Evolutionary conservation across 1,139 yeast species (phyloP).

Genomic region (Candida frijolesensis): DNA sequence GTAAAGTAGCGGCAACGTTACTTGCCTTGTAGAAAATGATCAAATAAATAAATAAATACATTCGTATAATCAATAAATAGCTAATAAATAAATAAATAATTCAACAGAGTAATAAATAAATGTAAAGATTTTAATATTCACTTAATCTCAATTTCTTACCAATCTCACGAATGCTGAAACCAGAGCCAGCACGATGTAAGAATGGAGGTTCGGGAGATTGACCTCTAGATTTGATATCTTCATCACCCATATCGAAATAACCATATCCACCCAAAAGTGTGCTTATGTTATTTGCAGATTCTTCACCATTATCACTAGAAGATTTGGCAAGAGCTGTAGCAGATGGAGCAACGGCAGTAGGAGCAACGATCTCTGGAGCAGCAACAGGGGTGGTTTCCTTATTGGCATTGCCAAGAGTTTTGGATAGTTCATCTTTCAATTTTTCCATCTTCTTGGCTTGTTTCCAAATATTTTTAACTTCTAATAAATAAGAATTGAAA

Average conservation of each 20-base stretch:
- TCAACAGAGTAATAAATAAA: conserved; percentile 10
- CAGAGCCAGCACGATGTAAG: conserved; percentile 43
- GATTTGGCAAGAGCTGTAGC: neutral
- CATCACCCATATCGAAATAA: conserved; percentile 74
- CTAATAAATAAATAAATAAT: conserved; percentile 9
- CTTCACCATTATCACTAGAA: neutral
- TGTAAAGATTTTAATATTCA: conserved; percentile 50
- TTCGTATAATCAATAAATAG: conserved; percentile 10
- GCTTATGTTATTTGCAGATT: conserved; percentile 23
- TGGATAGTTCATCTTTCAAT: conserved; percentile 4
- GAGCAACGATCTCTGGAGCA: no score
- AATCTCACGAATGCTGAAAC: conserved; percentile 60
- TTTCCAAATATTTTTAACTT: conserved; percentile 58
- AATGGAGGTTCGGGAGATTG: conserved; percentile 69
- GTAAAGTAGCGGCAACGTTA: conserved; percentile 9
- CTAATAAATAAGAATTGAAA: conserved; percentile 63
- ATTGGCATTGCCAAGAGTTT: neutral
- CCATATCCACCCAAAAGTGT: conserved; percentile 81
- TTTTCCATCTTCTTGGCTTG: conserved; percentile 32
- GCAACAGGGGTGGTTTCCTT: conserved; percentile 1
- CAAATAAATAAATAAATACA: conserved; percentile 5
- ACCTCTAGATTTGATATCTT: conserved; percentile 68
- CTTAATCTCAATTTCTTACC: conserved; percentile 74
- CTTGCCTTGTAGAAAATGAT: conserved; percentile 42
- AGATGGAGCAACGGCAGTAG: conserved; percentile 6